Evolutionary conservation across 140 eudicot genomes (phyloP), one percentile per base, ranked within the genome.

Genomic region (Cichorium intybus): DNA sequence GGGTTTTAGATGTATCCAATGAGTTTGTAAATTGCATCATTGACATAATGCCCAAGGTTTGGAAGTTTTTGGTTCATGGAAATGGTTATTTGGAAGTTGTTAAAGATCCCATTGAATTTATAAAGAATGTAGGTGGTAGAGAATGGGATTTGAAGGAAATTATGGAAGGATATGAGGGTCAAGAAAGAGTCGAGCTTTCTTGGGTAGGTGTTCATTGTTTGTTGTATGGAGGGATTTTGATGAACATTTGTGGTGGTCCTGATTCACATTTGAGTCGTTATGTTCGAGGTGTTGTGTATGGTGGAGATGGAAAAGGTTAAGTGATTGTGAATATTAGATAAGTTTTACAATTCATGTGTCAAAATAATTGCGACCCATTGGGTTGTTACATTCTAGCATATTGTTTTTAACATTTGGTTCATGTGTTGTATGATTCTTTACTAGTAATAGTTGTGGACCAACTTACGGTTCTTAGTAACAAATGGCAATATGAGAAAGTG

Each of bases 171-270:
- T n/a, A n/a, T n/a, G n/a, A 52, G 20, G 61, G 53, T 1, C 46
- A 70, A 50, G 62, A 37, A 22, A 67, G 78, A 56, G 27, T 28
- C 10, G 50, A 59, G 58, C 51, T 79, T 15, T 34, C 72, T 23
- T 31, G 59, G 39, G 77, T 85, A 49, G 80, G 95, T 53, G 49
- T 63, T 39, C 95, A 85, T 74, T 88, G 84, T 67, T 72, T 82
- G 11, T 43, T 80, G 43, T 85, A 82, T 73, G 95, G 95, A 41
- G 86, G 73, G 27, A 46, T 77, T 9, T 81, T 80, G 29, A 75
- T 83, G 18, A 78, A 68, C 18, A 64, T 82, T 46, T 58, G 73
- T 66, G 55, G 66, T 26, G 88, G 90, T 34, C 23, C 22, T 9
- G 66, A 65, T 72, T 75, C 62, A 3, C 29, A 51, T 49, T 35